A percentile compares a stretch with the other conserved stretches of the same genome.
Conservation (phyloP, 2,329 filamentous ascomycete genomes). For the Cladosporium sp. region DNA sequence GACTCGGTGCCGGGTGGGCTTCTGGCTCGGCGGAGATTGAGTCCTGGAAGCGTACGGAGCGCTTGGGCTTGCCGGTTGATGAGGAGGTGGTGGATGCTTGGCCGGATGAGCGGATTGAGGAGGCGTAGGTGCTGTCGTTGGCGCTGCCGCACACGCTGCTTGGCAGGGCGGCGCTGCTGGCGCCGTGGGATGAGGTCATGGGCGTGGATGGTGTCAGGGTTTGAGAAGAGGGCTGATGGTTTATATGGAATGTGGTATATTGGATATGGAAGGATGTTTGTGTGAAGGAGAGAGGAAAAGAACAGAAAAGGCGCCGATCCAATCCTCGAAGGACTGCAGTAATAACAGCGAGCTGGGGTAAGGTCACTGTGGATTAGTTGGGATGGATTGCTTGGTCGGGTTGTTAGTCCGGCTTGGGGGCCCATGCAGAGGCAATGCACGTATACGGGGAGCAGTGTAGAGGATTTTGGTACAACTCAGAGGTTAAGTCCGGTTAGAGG, state of each 20-base stretch:
- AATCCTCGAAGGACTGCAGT: neutral
- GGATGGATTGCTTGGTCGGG: conserved; percentile 5
- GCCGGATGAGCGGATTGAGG: conserved; percentile 7
- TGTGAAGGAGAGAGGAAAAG: neutral
- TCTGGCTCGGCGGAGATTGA: neutral
- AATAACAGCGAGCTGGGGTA: neutral
- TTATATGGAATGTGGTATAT: neutral
- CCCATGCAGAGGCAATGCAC: neutral
- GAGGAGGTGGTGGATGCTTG: conserved; percentile 6
- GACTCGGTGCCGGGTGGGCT: neutral
- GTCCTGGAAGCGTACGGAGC: conserved; percentile 11
- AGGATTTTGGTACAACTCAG: neutral
- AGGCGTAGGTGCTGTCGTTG: conserved; percentile 11
- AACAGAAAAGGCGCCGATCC: neutral
- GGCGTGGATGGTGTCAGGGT: neutral
- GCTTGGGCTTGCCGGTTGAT: conserved; percentile 9
- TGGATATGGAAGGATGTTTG: neutral
- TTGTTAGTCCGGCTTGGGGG: conserved; percentile 2
- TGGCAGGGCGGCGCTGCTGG: neutral
- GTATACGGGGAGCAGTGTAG: neutral
- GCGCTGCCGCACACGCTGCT: conserved; percentile 13
- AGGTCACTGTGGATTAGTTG: neutral
- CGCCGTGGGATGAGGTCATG: conserved; percentile 2
- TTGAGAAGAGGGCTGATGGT: neutral
- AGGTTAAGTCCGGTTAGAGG: neutral